Base-by-base conservation (phyloP, 768 basidiomycete species). In the Termitomyces sp. region DNA sequence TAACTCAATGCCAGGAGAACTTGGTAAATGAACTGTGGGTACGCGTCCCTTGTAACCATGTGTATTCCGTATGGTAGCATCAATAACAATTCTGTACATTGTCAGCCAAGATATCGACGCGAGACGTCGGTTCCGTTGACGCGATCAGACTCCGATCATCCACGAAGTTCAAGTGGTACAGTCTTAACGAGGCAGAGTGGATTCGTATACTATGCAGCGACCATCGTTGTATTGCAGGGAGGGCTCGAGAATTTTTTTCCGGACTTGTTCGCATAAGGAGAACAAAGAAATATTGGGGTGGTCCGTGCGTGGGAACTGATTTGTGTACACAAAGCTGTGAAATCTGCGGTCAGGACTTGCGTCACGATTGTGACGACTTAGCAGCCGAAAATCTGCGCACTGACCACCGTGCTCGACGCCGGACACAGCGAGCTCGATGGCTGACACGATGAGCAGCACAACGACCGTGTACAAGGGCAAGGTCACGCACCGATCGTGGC, bases 401-500 rank as follows among this genome's bases (percentile, higher is more conserved):
- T 71, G 71, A 73, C 73, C 70, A 73, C 67, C 67, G 69, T 65
- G 66, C 64, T 68, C 70, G 63, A 63, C 64, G 61, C 48, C 35
- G 35, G 48, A 49, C 35, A 56, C 59, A 55, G 45, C 54, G 48
- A 53, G 56, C 54, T 64, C 61, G 50, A 59, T 59, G 56, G 47
- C 58, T 30, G 28, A 69, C 54, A 62, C 68, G 56, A 66, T 64
- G 61, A 62, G 61, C 57, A 63, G 66, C 55, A 67, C 64, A 60
- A 52, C 68, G n/a, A 43, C 51, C 14, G 30, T 43, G 1, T 81
- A 78, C 69, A 85, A 85, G 62, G 83, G 83, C 51, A 85, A 85
- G 65, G 69, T 70, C 19, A 75, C 79, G 6, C 69, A 76, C 61
- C 67, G 81, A 66, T 83, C 81, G 19, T 85, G 83, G 83, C 75